These are phyloP conservation scores for Neoarthrinium moseri DNA, from an alignment of 2,329 filamentous ascomycete genomes.

Conservation along the genomic window DNA sequence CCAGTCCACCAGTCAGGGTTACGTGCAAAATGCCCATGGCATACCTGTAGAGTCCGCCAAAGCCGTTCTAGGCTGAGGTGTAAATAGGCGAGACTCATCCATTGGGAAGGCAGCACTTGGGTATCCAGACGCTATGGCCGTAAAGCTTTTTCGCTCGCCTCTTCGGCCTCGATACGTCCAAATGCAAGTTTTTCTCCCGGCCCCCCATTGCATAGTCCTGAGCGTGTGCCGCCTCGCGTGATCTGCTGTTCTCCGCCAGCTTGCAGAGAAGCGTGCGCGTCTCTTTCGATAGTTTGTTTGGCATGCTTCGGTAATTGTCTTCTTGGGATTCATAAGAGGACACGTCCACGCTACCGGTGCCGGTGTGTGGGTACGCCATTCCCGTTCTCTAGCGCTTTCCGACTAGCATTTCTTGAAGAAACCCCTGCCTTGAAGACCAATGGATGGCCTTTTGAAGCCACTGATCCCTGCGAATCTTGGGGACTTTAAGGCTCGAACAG, in stretches of 20 bases:
- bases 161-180: too few species aligned
- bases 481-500: too few species aligned
- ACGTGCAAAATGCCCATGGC: neutral
- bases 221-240: too few species aligned
- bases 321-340: neutral
- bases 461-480: neutral
- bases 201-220: too few species aligned
- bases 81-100: neutral
- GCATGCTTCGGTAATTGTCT: slow-evolving; percentile 2
- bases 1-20: neutral
- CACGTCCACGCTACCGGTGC: neutral
- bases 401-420: neutral
- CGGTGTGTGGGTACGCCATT: neutral
- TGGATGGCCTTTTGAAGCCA: too few species aligned
- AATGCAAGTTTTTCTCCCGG: too few species aligned
- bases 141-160: too few species aligned
- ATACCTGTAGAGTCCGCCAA: neutral
- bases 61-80: neutral
- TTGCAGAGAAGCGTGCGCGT: too few species aligned
- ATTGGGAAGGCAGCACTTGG: slow-evolving; percentile 4
- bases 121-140: too few species aligned
- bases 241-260: too few species aligned
- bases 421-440: neutral
- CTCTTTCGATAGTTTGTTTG: neutral
- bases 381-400: neutral